Base-by-base conservation (phyloP, 2,329 filamentous ascomycete species). In the Fusarium longipes region DNA sequence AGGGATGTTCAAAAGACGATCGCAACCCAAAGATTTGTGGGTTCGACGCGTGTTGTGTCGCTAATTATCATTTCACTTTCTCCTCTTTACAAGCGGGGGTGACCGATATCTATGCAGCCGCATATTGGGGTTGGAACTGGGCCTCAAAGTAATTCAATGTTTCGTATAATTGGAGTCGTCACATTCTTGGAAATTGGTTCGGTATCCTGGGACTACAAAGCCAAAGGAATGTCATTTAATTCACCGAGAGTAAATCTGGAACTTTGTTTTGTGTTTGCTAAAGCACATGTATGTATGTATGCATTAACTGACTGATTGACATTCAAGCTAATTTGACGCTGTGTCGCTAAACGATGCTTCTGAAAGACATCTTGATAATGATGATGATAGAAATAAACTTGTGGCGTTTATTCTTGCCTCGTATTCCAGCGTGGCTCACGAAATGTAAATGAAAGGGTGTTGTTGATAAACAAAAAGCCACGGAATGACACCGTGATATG, bases 361-460 rank as follows among this genome's bases (percentile, higher is more conserved):
- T 20, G 29, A 9, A 32, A 35, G 22, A 48, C 27, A 35, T 39
- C 33, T 49, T 58, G 52, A 67, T 63, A 25, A 29, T 36, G 44
- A 39, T 54, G 49, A 27, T 24, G n/a, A 36, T 36, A 29, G 47
- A 39, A 57, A 63, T 58, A 56, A 57, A 67, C 52, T 51, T 58
- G 45, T 63, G 48, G 51, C 49, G 40, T 45, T 47, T 38, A 35
- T 53, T 27, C 27, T 57, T 39, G 49, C 59, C 55, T 38, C 36
- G 50, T 45, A 44, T 48, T 44, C 65, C 62, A 58, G 44, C 57
- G 52, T 56, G 54, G 65, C 62, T 66, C 51, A 36, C 30, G 56
- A 62, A 69, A 59, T 67, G 52, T 68, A 56, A 69, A 67, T 32
- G 57, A 69, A 69, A 59, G 40, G 29, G 40, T n/a, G n/a, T n/a